These are phyloP conservation scores for Cryptosporidium baileyi DNA, from an alignment of 169 alveolate species.

Conservation along the genomic window DNA sequence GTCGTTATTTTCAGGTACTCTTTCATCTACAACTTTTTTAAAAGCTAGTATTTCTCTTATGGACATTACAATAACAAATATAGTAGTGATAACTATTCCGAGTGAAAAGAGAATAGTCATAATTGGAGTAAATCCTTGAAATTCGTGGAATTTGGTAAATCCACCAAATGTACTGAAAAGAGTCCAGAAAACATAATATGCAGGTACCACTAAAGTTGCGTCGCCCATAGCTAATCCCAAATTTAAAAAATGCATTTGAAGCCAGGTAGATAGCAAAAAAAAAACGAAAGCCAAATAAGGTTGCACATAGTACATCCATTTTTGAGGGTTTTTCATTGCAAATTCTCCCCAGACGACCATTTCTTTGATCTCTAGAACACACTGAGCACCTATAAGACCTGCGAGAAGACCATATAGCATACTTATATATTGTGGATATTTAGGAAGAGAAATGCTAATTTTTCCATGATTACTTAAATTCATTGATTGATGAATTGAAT, in stretches of 20 bases:
- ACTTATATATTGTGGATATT: constrained; percentile 76
- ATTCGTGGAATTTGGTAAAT: constrained; percentile 82
- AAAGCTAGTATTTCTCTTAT: constrained; percentile 64
- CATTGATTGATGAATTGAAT: neutral
- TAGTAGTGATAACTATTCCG: constrained; percentile 46
- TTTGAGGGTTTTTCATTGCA: constrained; percentile 41
- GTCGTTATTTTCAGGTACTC: constrained; percentile 7
- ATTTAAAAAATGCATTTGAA: constrained; percentile 81
- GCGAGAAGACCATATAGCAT: constrained; percentile 82
- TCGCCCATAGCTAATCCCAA: constrained; percentile 84
- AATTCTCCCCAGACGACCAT: constrained; percentile 77
- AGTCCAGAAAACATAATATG: constrained; percentile 84
- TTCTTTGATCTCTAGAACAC: constrained; percentile 84
- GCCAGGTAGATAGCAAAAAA: constrained; percentile 79
- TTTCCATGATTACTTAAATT: constrained; percentile 33
- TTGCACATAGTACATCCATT: constrained; percentile 74
- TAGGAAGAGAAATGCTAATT: constrained; percentile 57
- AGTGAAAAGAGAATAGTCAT: constrained; percentile 33
- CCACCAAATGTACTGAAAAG: constrained; percentile 86
- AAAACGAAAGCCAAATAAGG: constrained; percentile 80
- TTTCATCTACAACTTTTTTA: constrained; percentile 66
- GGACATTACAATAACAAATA: constrained; percentile 62
- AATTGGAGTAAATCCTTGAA: constrained; percentile 74
- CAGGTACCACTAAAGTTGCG: constrained; percentile 83
- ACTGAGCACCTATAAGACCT: constrained; percentile 83